Base-by-base conservation (phyloP, 768 basidiomycete genomes). In the Boletus subcaerulescens region DNA sequence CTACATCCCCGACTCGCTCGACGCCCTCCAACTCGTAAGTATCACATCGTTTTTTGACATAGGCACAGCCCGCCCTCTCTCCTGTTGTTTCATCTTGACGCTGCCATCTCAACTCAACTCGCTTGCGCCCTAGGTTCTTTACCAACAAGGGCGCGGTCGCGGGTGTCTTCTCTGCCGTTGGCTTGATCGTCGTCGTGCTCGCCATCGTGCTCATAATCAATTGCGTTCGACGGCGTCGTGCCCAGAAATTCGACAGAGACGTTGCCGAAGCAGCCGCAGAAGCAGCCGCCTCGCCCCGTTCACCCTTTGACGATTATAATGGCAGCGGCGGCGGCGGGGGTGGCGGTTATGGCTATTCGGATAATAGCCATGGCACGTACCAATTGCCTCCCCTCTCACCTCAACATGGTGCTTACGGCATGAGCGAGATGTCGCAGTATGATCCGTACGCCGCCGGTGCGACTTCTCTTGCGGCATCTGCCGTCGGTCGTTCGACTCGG, bases 71-170 rank as follows among this genome's bases (percentile, higher is more conserved):
- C 22, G 33, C n/a, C 33, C 33, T 35, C 29, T 26, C 36, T 14
- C 33, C 20, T 38, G 20, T 36, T 51, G 35, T 13, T 31, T 35
- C 33, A 35, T 14, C 13, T 35, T 35, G 33, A 35, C 12, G 13
- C 13, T 24, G 10, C 18, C 49, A 50, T 56, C 24, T 20, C 24
- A 36, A 29, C 63, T 57, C 53, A 55, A 33, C 29, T 56, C 20
- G 2, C n/a, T 36, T 36, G 18, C 20, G 17, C 7, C 22, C 3
- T 38, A 86, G 87, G 42, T 90, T 90, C 74, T 85, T 90, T 67
- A 57, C 76, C 45, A 91, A 91, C 73, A 89, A 70, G 18, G 85
- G 81, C 20, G 89, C 87, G 0, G 84, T 90, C 1, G 85, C 85
- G 2, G 89, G 84, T 13, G 82, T 83, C 0, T 91, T 90, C 72